Percentiles rank a stretch among this genome's conserved stretches.
phyloP scores from a whole-genome alignment of 306 rosid species.

The Dryas drummondii region DNA sequence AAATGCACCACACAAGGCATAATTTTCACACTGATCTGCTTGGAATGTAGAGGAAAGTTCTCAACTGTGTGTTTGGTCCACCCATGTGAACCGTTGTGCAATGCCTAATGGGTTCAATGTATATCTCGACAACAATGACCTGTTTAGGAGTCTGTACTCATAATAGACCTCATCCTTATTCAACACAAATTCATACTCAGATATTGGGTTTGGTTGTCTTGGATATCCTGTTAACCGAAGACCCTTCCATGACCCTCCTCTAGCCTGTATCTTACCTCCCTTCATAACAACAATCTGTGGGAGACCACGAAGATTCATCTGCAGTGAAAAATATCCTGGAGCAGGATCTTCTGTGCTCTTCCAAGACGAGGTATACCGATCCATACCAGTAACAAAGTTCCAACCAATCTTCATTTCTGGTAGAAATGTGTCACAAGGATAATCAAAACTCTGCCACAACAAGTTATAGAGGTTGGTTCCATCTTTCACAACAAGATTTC shows the following conservation, averaged over 20 bases:
- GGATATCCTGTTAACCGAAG: background rate
- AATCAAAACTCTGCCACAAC: constrained; percentile 46
- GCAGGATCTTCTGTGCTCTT: constrained; percentile 51
- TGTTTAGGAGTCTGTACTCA: constrained; percentile 31
- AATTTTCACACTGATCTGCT: constrained; percentile 31
- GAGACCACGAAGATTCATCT: background rate
- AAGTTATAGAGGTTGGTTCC: background rate
- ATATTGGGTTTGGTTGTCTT: constrained; percentile 27
- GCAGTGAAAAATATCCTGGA: constrained; percentile 33
- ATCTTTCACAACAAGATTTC: constrained; percentile 44
- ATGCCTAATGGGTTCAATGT: constrained; percentile 33
- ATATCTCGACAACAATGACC: constrained; percentile 35
- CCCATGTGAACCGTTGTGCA: constrained; percentile 24
- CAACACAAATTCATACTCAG: constrained; percentile 19
- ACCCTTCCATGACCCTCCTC: background rate
- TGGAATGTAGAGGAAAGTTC: background rate
- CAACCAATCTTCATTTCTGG: constrained; percentile 35
- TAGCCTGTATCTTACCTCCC: constrained; percentile 19
- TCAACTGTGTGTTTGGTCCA: background rate
- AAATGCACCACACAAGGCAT: constrained; percentile 45
- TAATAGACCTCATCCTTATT: constrained; percentile 38
- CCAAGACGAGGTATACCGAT: constrained; percentile 37
- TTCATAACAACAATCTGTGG: constrained; percentile 35
- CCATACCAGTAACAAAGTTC: constrained; percentile 30
- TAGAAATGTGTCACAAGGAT: constrained; percentile 23